phyloP scores from a whole-genome alignment of 148 eudicot genomes.

The Hydrangea macrophylla region DNA sequence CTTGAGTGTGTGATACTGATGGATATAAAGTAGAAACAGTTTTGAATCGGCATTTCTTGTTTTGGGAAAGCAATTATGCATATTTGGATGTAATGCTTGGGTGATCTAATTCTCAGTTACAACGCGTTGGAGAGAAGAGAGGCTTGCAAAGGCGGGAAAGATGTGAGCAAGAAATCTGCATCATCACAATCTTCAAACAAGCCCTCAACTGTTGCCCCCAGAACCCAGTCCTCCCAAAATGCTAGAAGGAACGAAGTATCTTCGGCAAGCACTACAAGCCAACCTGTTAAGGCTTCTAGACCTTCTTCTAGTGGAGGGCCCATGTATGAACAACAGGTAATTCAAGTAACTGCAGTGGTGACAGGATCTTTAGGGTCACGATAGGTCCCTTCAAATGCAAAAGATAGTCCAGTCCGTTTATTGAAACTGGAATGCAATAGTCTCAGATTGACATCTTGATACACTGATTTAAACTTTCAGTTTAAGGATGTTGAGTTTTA shows the following conservation, averaged over 20 bases:
- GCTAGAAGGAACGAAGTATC: constrained; percentile 52
- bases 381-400: too few species aligned
- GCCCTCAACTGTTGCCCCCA: constrained; percentile 42
- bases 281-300: constrained; percentile 50
- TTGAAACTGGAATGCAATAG: too few species aligned
- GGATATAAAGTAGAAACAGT: neutral
- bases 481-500: constrained; percentile 8
- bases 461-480: too few species aligned
- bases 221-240: constrained; percentile 41
- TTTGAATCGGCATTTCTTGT: neutral
- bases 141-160: constrained; percentile 76
- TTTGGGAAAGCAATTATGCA: neutral
- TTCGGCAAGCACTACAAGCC: constrained; percentile 31
- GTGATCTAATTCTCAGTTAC: constrained; percentile 39
- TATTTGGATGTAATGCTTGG: neutral
- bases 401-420: too few species aligned
- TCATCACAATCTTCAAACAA: constrained; percentile 51
- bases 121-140: constrained; percentile 86
- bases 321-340: constrained; percentile 69
- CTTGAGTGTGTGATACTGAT: neutral
- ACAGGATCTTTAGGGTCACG: too few species aligned
- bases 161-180: constrained; percentile 55
- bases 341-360: neutral
- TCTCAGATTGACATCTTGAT: too few species aligned
- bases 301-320: constrained; percentile 46